Conservation (phyloP, 176 grass and related monocot genomes). For the Thalia dealbata region DNA sequence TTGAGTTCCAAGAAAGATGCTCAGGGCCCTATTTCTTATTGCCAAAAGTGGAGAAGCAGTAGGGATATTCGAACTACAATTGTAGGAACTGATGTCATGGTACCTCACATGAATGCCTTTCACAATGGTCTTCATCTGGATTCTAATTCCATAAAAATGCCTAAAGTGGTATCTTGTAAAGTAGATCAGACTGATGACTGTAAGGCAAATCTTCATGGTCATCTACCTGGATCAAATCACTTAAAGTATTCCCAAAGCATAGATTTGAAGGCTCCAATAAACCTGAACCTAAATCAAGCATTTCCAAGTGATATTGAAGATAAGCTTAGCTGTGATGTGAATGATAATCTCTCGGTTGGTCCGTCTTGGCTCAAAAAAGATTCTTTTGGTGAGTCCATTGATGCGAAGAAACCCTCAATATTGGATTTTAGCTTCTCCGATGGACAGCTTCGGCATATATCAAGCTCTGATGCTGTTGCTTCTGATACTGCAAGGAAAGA, state of each 20-base stretch:
- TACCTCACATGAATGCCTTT: slow-evolving; percentile 14
- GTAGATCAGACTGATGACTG: neutral
- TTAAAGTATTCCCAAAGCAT: slow-evolving; percentile 13
- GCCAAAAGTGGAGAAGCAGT: slow-evolving; percentile 12
- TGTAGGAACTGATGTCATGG: neutral
- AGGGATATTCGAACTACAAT: neutral
- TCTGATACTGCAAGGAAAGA: slow-evolving; percentile 4
- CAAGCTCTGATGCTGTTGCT: slow-evolving; percentile 18
- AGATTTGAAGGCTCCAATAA: neutral
- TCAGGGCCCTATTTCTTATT: neutral
- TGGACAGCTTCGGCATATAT: slow-evolving; percentile 19
- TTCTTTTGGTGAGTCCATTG: neutral
- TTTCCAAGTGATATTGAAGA: slow-evolving; percentile 15
- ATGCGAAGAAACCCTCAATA: slow-evolving; percentile 23
- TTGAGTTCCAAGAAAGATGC: neutral
- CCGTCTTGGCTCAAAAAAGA: slow-evolving; percentile 24
- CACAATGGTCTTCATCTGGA: slow-evolving; percentile 20
- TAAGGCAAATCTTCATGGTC: neutral
- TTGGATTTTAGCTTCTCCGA: slow-evolving; percentile 17
- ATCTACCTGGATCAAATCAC: neutral
- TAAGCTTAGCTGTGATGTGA: slow-evolving; percentile 14
- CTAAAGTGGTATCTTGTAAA: slow-evolving; percentile 4
- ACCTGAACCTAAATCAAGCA: slow-evolving; percentile 20
- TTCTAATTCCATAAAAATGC: slow-evolving; percentile 18
- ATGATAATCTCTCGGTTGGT: slow-evolving; percentile 13